A percentile compares a stretch with the other conserved stretches of the same genome.
phyloP scores from a whole-genome alignment of 2,329 filamentous ascomycete genomes.

The Ampelomyces quisqualis region DNA sequence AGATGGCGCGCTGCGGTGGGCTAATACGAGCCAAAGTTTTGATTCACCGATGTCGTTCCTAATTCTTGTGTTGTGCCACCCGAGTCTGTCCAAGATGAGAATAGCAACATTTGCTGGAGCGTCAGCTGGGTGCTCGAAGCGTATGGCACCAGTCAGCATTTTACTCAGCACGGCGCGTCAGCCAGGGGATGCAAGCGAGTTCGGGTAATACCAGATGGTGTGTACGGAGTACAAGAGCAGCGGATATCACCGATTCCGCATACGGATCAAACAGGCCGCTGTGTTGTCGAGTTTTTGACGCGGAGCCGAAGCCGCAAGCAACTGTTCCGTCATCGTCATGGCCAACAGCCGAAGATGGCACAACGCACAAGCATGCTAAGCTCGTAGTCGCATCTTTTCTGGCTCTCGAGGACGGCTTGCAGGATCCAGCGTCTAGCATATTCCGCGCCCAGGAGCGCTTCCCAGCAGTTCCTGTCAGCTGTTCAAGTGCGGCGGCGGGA shows the following conservation, averaged over 20 bases:
- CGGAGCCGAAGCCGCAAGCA: conserved; percentile 23
- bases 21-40: conserved; percentile 20
- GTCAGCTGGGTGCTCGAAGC: conserved; percentile 3
- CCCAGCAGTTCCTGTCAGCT: conserved; percentile 24
- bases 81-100: too few relatives aligned
- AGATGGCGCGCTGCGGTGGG: conserved; percentile 29
- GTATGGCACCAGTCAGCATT: conserved; percentile 7
- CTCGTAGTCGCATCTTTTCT: conserved; percentile 6
- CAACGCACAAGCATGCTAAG: conserved; percentile 8
- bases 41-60: too few relatives aligned
- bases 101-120: conserved; percentile 2
- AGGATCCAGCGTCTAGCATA: too few relatives aligned
- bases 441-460: too few relatives aligned
- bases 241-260: too few relatives aligned
- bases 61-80: too few relatives aligned
- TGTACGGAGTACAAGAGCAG: conserved; percentile 3
- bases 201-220: not conserved
- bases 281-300: conserved; percentile 2
- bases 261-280: not conserved
- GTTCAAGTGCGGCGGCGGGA: conserved; percentile 26
- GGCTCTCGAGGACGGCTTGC: too few relatives aligned
- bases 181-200: not conserved
- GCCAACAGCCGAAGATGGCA: conserved; percentile 17
- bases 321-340: conserved; percentile 17
- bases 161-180: conserved; percentile 16